Percentiles rank a stretch among this genome's conserved stretches.
These are phyloP conservation scores for Biscutella laevigata DNA, from an alignment of 441 rosid genomes.

Conservation along the genomic window DNA sequence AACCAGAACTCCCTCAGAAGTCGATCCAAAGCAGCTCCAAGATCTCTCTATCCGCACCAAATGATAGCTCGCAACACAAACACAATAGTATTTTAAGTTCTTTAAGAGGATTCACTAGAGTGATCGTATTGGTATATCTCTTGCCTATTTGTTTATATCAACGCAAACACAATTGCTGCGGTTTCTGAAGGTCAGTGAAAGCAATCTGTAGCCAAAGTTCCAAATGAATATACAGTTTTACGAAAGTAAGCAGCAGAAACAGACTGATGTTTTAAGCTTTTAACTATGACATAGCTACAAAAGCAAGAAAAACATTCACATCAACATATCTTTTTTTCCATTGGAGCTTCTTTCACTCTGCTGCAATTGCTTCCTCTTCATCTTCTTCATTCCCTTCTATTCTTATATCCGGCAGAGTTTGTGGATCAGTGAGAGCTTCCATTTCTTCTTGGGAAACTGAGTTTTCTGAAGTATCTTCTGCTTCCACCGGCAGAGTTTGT, in stretches of 20 bases:
- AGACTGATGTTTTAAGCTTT: conserved; percentile 8
- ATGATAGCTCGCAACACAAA: conserved; percentile 22
- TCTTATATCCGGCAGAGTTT: conserved; percentile 41
- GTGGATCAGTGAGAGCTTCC: conserved; percentile 41
- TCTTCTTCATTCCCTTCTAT: conserved; percentile 30
- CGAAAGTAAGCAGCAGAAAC: conserved; percentile 11
- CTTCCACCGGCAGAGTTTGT: conserved; percentile 18
- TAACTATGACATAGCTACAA: conserved; percentile 9
- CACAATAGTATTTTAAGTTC: neutral
- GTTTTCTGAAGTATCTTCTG: conserved; percentile 31
- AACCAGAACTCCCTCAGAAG: conserved; percentile 74
- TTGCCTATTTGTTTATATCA: too few species aligned
- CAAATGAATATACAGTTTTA: conserved; percentile 23
- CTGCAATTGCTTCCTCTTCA: conserved; percentile 30
- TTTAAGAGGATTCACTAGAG: neutral
- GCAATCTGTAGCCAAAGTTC: conserved; percentile 15
- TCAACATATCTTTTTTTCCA: neutral
- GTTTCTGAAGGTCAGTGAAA: conserved; percentile 10
- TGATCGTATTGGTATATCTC: conserved; percentile 14
- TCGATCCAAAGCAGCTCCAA: conserved; percentile 70
- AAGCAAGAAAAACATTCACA: conserved; percentile 15
- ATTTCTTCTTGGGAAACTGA: conserved; percentile 34
- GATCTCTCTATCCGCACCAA: conserved; percentile 43
- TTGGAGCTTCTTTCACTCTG: conserved; percentile 30
- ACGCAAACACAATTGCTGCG: too few species aligned